Conservation (phyloP, 106 monocot species). For the Agapanthus africanus region DNA sequence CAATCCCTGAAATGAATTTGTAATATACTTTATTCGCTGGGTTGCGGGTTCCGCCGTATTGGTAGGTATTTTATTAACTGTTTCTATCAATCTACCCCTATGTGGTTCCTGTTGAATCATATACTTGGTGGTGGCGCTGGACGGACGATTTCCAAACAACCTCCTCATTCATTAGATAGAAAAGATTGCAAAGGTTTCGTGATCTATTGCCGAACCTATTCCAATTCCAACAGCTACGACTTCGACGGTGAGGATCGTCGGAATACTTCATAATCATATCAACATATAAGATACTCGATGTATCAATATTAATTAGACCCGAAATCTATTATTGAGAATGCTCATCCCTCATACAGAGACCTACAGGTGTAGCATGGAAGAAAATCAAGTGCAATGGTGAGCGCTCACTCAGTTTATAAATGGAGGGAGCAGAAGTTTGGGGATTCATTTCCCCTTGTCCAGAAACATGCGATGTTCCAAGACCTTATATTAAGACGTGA, state of each 20-base stretch:
- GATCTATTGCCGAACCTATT: slow-evolving; percentile 6
- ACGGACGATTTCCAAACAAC: slow-evolving; percentile 4
- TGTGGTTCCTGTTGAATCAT: not conserved
- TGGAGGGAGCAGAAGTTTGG: too few species aligned
- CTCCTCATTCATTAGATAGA: slow-evolving; percentile 10
- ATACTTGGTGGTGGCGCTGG: not conserved
- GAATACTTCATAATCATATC: slow-evolving; percentile 5
- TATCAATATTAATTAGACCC: too few species aligned
- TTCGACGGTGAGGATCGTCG: not conserved
- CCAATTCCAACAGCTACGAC: not conserved
- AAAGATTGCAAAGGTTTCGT: slow-evolving; percentile 1
- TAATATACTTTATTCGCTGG: not conserved
- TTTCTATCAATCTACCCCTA: not conserved
- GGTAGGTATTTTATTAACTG: not conserved
- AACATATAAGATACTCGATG: slow-evolving; percentile 4
- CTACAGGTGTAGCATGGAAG: too few species aligned
- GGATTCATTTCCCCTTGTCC: too few species aligned
- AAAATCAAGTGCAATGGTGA: too few species aligned
- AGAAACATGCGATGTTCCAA: too few species aligned
- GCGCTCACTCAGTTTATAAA: too few species aligned
- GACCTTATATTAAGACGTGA: too few species aligned
- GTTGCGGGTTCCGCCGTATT: not conserved
- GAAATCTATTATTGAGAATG: too few species aligned
- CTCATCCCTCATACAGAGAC: too few species aligned
- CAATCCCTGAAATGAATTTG: not conserved